A percentile compares a stretch with the other conserved stretches of the same genome.
Conservation (phyloP, 2,329 filamentous ascomycete species). For the Arthroderma sp. region DNA sequence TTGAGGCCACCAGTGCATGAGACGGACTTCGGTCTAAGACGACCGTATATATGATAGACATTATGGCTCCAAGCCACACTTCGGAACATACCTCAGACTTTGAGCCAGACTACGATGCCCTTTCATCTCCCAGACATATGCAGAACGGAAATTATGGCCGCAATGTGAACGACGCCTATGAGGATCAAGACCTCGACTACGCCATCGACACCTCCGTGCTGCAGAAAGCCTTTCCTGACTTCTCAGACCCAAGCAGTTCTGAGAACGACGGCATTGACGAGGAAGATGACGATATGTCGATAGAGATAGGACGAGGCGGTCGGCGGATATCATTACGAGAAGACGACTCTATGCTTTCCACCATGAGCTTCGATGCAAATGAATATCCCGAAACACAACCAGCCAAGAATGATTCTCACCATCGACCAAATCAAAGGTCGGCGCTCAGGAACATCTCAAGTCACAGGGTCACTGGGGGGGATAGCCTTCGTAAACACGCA, state of each 20-base stretch:
- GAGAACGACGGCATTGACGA: conserved; percentile 20
- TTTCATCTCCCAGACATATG: conserved; percentile 26
- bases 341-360: conserved; percentile 39
- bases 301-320: conserved; percentile 44
- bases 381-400: conserved; percentile 16
- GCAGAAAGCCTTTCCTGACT: conserved; percentile 35
- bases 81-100: conserved; percentile 22
- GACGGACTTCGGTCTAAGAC: no score
- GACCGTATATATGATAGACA: conserved; percentile 7
- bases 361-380: conserved; percentile 37
- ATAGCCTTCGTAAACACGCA: conserved; percentile 29
- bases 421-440: conserved; percentile 25
- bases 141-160: no score
- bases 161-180: conserved; percentile 11
- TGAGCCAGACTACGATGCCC: conserved; percentile 30
- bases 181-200: conserved; percentile 28
- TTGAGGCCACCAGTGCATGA: no score
- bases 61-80: conserved; percentile 13
- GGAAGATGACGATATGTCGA: conserved; percentile 36
- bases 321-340: conserved; percentile 23
- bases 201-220: conserved; percentile 35
- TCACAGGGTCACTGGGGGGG: conserved; percentile 17
- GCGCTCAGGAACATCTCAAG: conserved; percentile 18
- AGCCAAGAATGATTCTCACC: conserved; percentile 24
- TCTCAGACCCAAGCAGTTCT: conserved; percentile 30